Conservation (phyloP, 352 stramenopile genomes). For the Globisporangium paddicum region DNA sequence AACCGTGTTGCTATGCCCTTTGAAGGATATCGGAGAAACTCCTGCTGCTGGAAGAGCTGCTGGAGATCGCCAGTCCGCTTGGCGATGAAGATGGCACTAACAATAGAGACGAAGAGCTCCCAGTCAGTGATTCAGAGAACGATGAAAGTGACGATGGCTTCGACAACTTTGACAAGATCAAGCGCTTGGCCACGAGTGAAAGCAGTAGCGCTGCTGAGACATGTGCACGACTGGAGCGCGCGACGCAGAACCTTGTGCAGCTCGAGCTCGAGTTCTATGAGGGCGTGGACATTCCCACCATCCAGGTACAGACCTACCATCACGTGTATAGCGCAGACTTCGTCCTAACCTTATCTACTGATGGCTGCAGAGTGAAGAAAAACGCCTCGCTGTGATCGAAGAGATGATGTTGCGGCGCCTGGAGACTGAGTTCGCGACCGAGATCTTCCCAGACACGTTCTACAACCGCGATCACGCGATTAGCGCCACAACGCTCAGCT, state of each 20-base stretch:
- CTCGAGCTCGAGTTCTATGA: conserved; percentile 75
- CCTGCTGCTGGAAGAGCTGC: conserved; percentile 63
- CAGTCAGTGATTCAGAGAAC: conserved; percentile 10
- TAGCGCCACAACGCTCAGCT: conserved; percentile 55
- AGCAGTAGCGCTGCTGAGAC: conserved; percentile 42
- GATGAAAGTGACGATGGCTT: conserved; percentile 59
- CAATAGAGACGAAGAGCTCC: background rate
- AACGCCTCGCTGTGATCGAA: conserved; percentile 62
- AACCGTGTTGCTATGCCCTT: background rate
- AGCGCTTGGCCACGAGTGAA: conserved; percentile 22
- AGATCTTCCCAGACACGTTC: conserved; percentile 86
- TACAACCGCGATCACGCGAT: conserved; percentile 80
- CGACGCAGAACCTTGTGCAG: conserved; percentile 67
- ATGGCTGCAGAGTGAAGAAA: conserved; percentile 48
- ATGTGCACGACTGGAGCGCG: conserved; percentile 72
- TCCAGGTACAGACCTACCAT: conserved; percentile 42
- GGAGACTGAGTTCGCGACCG: conserved; percentile 81
- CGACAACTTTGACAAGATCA: conserved; percentile 67
- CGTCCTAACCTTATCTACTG: background rate
- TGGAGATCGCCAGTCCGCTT: conserved; percentile 49
- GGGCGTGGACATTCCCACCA: conserved; percentile 51
- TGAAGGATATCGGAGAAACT: conserved; percentile 66
- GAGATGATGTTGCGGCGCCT: conserved; percentile 65
- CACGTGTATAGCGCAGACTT: background rate
- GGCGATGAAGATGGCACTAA: conserved; percentile 17